A percentile compares a stretch with the other conserved stretches of the same genome.
phyloP scores from a whole-genome alignment of 2,329 filamentous ascomycete genomes.

The Aspergillus uvarum region DNA sequence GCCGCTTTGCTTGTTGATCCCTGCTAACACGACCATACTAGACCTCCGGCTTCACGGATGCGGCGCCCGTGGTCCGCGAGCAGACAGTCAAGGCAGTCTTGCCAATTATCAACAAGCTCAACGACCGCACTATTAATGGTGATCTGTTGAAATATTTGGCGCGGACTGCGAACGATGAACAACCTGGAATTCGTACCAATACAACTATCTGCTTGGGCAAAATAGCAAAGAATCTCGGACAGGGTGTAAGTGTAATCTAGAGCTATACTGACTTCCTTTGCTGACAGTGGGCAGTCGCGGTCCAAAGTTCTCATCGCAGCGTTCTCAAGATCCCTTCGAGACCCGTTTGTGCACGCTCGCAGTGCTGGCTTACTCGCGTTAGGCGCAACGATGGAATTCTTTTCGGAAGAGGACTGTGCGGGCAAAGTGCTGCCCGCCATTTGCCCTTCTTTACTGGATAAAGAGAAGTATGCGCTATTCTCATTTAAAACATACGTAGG shows the following conservation, averaged over 20 bases:
- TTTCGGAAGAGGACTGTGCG: conserved; percentile 87
- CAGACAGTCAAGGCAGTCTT: conserved; percentile 95
- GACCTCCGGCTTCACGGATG: conserved; percentile 92
- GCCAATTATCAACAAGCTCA: conserved; percentile 81
- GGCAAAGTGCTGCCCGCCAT: conserved; percentile 78
- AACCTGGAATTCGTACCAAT: conserved; percentile 95
- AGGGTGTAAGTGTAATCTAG: conserved; percentile 45
- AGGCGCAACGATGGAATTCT: conserved; percentile 79
- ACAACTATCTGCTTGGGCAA: conserved; percentile 97
- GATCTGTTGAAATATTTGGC: conserved; percentile 87
- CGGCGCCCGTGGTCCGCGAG: conserved; percentile 87
- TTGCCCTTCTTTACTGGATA: conserved; percentile 83
- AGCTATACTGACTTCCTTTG: neutral
- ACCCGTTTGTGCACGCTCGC: conserved; percentile 91
- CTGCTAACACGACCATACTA: conserved; percentile 34
- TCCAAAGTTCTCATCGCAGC: conserved; percentile 91
- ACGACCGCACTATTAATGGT: conserved; percentile 88
- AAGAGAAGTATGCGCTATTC: conserved; percentile 67
- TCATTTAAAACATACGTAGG: neutral
- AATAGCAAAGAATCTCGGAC: conserved; percentile 84
- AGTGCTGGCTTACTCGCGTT: conserved; percentile 87
- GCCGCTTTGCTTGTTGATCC: neutral
- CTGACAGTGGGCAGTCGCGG: conserved; percentile 58
- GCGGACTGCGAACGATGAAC: conserved; percentile 95
- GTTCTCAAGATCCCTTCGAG: conserved; percentile 82